Conservation (phyloP, 768 basidiomycete species). For the Boletus reticulatus region DNA sequence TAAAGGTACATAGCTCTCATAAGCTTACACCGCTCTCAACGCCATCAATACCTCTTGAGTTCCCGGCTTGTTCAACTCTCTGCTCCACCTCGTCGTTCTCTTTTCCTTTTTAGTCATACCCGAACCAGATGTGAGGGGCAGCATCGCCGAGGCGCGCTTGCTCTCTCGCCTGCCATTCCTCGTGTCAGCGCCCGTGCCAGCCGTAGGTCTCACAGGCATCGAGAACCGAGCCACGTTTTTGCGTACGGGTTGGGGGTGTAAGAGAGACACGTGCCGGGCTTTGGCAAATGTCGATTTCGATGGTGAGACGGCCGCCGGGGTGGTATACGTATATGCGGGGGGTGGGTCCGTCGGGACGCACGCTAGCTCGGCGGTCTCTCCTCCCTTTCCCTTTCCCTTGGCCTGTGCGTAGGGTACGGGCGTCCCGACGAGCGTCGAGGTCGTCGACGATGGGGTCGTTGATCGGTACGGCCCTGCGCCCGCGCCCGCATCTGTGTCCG, state of each 20-base stretch:
- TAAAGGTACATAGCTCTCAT: too few species aligned
- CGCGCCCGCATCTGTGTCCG: neutral
- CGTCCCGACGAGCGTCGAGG: constrained; percentile 13
- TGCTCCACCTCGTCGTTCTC: constrained; percentile 14
- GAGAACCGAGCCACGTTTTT: constrained; percentile 16
- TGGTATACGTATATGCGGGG: neutral
- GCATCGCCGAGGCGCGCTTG: neutral
- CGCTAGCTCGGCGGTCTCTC: too few species aligned
- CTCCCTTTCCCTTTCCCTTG: too few species aligned
- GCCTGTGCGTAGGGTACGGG: too few species aligned
- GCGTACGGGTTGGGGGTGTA: constrained; percentile 6
- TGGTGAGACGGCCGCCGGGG: too few species aligned
- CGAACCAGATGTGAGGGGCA: neutral
- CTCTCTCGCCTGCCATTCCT: neutral
- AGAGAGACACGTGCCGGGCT: constrained; percentile 12
- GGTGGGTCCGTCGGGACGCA: neutral
- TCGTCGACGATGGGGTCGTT: constrained; percentile 2
- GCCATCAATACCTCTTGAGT: constrained; percentile 22
- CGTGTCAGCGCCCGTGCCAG: neutral
- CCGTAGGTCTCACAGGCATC: constrained; percentile 4
- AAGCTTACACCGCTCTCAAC: constrained; percentile 4
- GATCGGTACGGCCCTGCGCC: neutral
- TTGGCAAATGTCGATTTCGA: neutral
- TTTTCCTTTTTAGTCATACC: constrained; percentile 12
- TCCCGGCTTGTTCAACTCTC: constrained; percentile 18